phyloP scores from a whole-genome alignment of 345 rosid genomes.

The Brassica nigra region DNA sequence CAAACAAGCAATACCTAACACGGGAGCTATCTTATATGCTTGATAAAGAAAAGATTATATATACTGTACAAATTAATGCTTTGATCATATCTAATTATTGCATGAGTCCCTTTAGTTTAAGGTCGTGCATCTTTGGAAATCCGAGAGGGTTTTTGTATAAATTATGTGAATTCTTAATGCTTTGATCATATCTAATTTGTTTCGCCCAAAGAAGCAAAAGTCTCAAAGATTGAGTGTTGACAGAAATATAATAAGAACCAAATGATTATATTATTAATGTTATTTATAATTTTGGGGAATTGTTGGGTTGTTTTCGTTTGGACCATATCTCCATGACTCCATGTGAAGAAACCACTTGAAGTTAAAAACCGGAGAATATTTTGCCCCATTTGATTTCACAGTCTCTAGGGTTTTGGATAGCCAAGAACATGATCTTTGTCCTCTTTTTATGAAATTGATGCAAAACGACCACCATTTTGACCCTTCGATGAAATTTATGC shows the following conservation, averaged over 20 bases:
- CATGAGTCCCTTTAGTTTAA: constrained; percentile 38
- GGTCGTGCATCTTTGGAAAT: constrained; percentile 49
- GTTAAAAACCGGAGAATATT: constrained; percentile 33
- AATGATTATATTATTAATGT: constrained; percentile 14
- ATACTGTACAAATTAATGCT: constrained; percentile 36
- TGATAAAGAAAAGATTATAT: constrained; percentile 11
- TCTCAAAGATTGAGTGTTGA: constrained; percentile 1
- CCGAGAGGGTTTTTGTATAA: constrained; percentile 48
- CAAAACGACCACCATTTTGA: constrained; percentile 25
- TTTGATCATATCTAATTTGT: background rate
- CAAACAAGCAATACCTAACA: constrained; percentile 45
- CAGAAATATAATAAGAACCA: constrained; percentile 10
- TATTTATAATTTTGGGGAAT: constrained; percentile 25
- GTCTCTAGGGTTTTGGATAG: constrained; percentile 36
- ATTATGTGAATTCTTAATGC: constrained; percentile 8
- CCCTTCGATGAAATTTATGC: constrained; percentile 25
- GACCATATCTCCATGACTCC: constrained; percentile 44
- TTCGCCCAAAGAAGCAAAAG: constrained; percentile 13
- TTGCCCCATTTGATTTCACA: constrained; percentile 27
- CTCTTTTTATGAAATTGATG: constrained; percentile 34
- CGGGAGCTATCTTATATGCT: constrained; percentile 43
- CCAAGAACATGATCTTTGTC: constrained; percentile 31
- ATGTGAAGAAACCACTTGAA: constrained; percentile 33
- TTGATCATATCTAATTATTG: constrained; percentile 47
- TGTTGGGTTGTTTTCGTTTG: constrained; percentile 35